Base-by-base conservation (phyloP, 305 asterid genomes). In the Euphrasia arctica region DNA sequence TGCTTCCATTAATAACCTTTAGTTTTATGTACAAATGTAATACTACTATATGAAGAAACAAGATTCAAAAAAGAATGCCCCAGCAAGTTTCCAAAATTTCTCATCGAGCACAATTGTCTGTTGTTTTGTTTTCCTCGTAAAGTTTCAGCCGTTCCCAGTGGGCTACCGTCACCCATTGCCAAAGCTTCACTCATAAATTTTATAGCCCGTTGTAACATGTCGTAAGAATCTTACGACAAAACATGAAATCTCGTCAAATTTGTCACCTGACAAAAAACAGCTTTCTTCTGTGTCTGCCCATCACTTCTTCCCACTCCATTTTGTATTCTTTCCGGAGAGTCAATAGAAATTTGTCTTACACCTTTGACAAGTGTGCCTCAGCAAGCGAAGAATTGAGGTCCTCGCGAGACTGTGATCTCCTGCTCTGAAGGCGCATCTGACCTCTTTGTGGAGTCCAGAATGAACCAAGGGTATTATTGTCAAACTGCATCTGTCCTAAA, bases 351-450 rank as follows among this genome's bases (percentile, higher is more conserved):
- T 22, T 50, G 52, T 60, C 49, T 78, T 63, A 80, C 60, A 77
- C 76, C 73, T 83, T 79, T 15, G 73, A 64, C 80, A 76, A 63
- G 71, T 83, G 85, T 12, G 82, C 70, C 56, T 84, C 91, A 45
- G 76, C 75, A 56, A 85, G 34, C n/a, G 92, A 81, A 63, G 78
- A 75, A 67, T 56, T 76, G 54, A 87, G 92, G 74, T 87, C 95
- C 64, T 87, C 92, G 36, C 92, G 80, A 55, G 95, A 87, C 63
- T 85, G 92, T 47, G 95, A 85, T 78, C 95, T 73, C 63, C 95
- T 74, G 71, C 92, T 85, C 57, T 87, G 95, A 39, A 85, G 92
- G 59, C 82, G 91, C 74, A 75, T 83, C 66, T 86, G 89, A 62
- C 89, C 65, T 72, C 95, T 55, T 73, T 86, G 81, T 4, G 91